Conservation (phyloP, 495 filamentous ascomycete genomes). For the Terfezia claveryi region DNA sequence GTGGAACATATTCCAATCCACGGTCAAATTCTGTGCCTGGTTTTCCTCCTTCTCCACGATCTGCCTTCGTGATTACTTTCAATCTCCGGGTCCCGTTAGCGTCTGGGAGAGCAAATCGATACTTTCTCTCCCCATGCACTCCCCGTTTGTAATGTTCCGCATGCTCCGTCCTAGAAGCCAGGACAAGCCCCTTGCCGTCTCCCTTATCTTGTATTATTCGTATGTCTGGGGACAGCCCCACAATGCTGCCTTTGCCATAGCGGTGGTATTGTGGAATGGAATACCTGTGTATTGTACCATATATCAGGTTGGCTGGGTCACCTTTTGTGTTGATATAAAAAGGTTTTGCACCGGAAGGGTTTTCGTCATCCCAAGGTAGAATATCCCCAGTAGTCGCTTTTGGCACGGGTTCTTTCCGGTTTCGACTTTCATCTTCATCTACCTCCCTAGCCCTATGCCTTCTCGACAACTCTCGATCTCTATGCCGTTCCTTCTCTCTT, state of each 20-base stretch:
- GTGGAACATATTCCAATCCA: slow-evolving; percentile 26
- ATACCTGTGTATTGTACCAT: slow-evolving; percentile 40
- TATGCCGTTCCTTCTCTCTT: background rate
- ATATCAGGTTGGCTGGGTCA: slow-evolving; percentile 36
- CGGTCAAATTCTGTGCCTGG: slow-evolving; percentile 5
- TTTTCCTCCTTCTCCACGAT: background rate
- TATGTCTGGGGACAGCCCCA: slow-evolving; percentile 29
- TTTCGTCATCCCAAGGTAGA: too few species aligned
- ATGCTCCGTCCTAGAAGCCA: slow-evolving; percentile 19
- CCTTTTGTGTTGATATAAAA: slow-evolving; percentile 32
- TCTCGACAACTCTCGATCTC: too few species aligned
- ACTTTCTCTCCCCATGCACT: slow-evolving; percentile 15
- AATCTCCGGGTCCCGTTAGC: slow-evolving; percentile 19
- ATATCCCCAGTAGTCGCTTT: too few species aligned
- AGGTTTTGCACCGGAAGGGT: too few species aligned
- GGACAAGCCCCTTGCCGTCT: slow-evolving; percentile 27
- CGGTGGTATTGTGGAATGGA: slow-evolving; percentile 37
- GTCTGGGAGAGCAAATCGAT: slow-evolving; percentile 22
- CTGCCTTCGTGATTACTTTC: slow-evolving; percentile 19
- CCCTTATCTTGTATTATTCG: slow-evolving; percentile 32
- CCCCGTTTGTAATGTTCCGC: slow-evolving; percentile 5
- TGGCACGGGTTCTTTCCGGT: too few species aligned
- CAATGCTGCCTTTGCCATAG: slow-evolving; percentile 33
- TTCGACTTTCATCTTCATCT: too few species aligned
- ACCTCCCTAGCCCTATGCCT: too few species aligned